These are phyloP conservation scores for Thielaviopsis euricoi DNA, from an alignment of 2,329 filamentous ascomycete genomes.

Conservation along the genomic window DNA sequence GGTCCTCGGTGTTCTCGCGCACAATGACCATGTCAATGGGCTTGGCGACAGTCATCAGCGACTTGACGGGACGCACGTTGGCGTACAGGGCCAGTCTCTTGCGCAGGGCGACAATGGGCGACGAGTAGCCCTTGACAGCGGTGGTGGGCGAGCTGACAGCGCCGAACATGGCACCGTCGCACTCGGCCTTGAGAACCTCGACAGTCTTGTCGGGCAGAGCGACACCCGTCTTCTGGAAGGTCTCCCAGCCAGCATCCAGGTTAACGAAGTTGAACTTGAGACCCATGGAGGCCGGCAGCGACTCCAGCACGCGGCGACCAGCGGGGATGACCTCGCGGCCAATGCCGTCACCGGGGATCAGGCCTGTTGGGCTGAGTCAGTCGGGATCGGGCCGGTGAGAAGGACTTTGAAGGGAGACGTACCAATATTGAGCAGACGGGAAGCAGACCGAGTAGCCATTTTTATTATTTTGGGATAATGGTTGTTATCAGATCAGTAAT, in stretches of 20 bases:
- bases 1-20: conserved; percentile 95
- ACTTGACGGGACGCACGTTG: conserved; percentile 93
- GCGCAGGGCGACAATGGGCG: conserved; percentile 88
- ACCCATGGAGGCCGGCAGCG: conserved; percentile 75
- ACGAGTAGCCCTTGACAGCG: conserved; percentile 87
- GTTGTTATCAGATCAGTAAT: neutral
- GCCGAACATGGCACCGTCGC: conserved; percentile 90
- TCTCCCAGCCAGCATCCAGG: conserved; percentile 83
- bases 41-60: conserved; percentile 44
- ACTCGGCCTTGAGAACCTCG: conserved; percentile 73
- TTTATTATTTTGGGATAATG: conserved; percentile 16
- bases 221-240: conserved; percentile 75
- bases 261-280: conserved; percentile 90
- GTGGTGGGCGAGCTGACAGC: conserved; percentile 79
- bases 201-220: conserved; percentile 86
- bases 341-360: conserved; percentile 96
- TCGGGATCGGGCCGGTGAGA: neutral
- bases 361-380: conserved; percentile 36
- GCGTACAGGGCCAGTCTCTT: conserved; percentile 92
- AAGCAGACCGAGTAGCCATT: conserved; percentile 41
- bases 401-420: conserved; percentile 17
- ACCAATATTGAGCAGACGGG: conserved; percentile 46
- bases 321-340: conserved; percentile 96
- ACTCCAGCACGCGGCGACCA: conserved; percentile 79
- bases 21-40: conserved; percentile 96